These are phyloP conservation scores for Mycena albidolilacea DNA, from an alignment of 768 basidiomycete genomes.

Conservation along the genomic window DNA sequence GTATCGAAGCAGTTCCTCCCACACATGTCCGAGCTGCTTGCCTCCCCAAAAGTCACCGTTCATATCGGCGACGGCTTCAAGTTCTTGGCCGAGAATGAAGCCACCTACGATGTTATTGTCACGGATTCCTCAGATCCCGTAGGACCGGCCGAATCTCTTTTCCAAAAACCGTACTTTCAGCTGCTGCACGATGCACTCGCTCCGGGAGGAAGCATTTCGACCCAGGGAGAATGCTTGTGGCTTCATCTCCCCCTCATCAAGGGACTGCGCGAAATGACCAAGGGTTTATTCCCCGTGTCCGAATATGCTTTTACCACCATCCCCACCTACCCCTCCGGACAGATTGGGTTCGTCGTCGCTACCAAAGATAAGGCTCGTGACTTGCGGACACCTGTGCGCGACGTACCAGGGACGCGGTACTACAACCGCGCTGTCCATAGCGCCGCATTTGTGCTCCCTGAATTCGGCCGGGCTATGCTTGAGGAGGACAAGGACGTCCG, in stretches of 20 bases:
- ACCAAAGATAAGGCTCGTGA: slow-evolving; percentile 82
- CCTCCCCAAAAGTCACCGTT: slow-evolving; percentile 86
- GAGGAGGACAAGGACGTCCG: slow-evolving; percentile 79
- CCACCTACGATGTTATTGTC: slow-evolving; percentile 96
- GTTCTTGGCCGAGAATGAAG: slow-evolving; percentile 90
- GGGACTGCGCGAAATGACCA: slow-evolving; percentile 77
- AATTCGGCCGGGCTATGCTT: slow-evolving; percentile 85
- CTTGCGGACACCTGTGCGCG: slow-evolving; percentile 80
- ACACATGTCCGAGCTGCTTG: slow-evolving; percentile 90
- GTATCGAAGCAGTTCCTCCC: slow-evolving; percentile 95
- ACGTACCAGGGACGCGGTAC: slow-evolving; percentile 82
- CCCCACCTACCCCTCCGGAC: slow-evolving; percentile 98
- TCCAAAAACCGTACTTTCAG: slow-evolving; percentile 98
- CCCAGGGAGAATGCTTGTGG: slow-evolving; percentile 97
- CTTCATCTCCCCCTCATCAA: slow-evolving; percentile 91
- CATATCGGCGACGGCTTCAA: slow-evolving; percentile 97
- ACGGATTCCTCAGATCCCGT: slow-evolving; percentile 99
- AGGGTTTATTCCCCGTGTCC: slow-evolving; percentile 81
- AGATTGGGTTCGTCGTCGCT: slow-evolving; percentile 95
- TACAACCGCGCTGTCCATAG: slow-evolving; percentile 88
- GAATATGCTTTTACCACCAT: slow-evolving; percentile 98
- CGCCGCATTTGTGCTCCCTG: slow-evolving; percentile 91
- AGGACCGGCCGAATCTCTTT: slow-evolving; percentile 93
- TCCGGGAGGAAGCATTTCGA: slow-evolving; percentile 93
- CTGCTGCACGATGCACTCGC: slow-evolving; percentile 91